These are phyloP conservation scores for Ganoderma meredithae DNA, from an alignment of 1,284 basidiomycete genomes.

Conservation along the genomic window DNA sequence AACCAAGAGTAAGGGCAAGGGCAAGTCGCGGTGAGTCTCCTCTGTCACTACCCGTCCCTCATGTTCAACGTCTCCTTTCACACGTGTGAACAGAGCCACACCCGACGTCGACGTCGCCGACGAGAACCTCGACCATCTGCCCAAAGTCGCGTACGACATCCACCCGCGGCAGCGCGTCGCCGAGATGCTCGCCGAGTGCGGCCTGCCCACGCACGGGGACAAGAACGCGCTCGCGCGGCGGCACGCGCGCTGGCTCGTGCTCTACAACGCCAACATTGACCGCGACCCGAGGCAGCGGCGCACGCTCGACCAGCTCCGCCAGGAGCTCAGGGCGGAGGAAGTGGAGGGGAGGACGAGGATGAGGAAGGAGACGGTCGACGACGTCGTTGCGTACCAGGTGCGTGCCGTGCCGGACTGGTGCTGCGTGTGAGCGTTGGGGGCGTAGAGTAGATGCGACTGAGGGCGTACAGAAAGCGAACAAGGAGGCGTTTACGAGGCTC, in stretches of 20 bases:
- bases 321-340: conserved; percentile 70
- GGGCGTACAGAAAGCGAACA: conserved; percentile 50
- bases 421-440: background rate
- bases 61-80: no score
- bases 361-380: conserved; percentile 50
- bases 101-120: conserved; percentile 40
- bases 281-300: conserved; percentile 55
- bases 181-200: conserved; percentile 61
- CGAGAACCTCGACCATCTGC: conserved; percentile 53
- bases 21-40: conserved; percentile 31
- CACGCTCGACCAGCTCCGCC: conserved; percentile 53
- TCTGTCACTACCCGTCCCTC: no score
- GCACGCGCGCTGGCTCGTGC: conserved; percentile 73
- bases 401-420: conserved; percentile 24
- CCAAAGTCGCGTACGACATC: conserved; percentile 70
- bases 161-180: conserved; percentile 68
- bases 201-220: conserved; percentile 60
- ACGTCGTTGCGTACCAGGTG: conserved; percentile 58
- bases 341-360: conserved; percentile 43
- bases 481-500: conserved; percentile 52
- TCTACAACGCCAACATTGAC: conserved; percentile 78
- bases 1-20: conserved; percentile 50
- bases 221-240: conserved; percentile 58
- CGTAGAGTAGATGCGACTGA: background rate
- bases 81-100: conserved; percentile 22